Conservation (phyloP, 345 rosid species). For the Mallotus nudiflorus region DNA sequence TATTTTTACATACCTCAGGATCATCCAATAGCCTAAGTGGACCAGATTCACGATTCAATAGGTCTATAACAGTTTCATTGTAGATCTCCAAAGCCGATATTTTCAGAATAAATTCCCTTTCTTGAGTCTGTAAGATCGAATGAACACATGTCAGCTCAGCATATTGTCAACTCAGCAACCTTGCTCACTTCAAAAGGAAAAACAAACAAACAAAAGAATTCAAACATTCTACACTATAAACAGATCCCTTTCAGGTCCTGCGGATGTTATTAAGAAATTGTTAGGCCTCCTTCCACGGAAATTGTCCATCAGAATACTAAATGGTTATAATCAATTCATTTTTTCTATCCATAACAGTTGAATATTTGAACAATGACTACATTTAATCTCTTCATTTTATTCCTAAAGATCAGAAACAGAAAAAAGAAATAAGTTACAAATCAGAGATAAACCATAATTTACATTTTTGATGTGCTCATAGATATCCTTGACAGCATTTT, state of each 20-base stretch:
- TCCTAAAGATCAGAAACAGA: background rate
- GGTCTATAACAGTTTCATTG: slow-evolving; percentile 84
- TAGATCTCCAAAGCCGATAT: slow-evolving; percentile 92
- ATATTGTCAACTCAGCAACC: background rate
- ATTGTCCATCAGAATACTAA: background rate
- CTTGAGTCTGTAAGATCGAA: slow-evolving; percentile 49
- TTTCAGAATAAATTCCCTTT: slow-evolving; percentile 71
- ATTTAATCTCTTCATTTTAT: background rate
- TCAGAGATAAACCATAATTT: slow-evolving; percentile 13
- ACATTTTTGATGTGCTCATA: slow-evolving; percentile 69
- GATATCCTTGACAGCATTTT: slow-evolving; percentile 70
- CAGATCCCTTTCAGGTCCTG: background rate
- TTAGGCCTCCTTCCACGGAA: background rate
- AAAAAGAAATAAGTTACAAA: background rate
- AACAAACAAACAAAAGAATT: too few species aligned
- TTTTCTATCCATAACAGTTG: background rate
- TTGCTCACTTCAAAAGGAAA: background rate
- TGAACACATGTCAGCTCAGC: background rate
- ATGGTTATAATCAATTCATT: background rate
- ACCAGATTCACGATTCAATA: slow-evolving; percentile 77
- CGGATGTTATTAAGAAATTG: background rate
- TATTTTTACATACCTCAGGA: slow-evolving; percentile 67
- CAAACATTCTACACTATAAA: background rate
- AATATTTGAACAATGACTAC: background rate
- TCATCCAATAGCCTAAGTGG: slow-evolving; percentile 91